A percentile compares a stretch with the other conserved stretches of the same genome.
Evolutionary conservation across 1,284 basidiomycete genomes (phyloP).

Genomic region (Ustilago xerochloae): DNA sequence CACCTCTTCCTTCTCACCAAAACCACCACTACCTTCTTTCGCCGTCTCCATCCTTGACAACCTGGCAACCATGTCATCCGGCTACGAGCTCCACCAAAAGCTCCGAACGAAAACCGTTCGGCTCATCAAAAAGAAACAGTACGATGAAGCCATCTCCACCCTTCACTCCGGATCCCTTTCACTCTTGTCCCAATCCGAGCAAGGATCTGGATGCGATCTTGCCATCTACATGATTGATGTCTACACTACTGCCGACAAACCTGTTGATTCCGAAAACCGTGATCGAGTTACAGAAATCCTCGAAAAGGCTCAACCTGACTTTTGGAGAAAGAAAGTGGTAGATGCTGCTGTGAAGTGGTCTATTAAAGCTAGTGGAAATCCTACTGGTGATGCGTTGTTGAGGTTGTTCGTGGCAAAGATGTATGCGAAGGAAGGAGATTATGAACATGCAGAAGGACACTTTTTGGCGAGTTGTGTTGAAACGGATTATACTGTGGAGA

Average conservation of each 20-base stretch:
- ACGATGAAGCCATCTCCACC: conserved; percentile 58
- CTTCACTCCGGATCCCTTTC: conserved; percentile 57
- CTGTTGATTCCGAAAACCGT: conserved; percentile 44
- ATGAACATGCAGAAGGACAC: conserved; percentile 54
- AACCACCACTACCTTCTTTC: background rate
- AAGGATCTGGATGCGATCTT: conserved; percentile 66
- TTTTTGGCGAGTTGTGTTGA: conserved; percentile 48
- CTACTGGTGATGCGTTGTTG: conserved; percentile 58
- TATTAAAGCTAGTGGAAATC: conserved; percentile 28
- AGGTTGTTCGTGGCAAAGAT: conserved; percentile 59
- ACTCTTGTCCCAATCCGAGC: conserved; percentile 59
- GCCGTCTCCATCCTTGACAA: background rate
- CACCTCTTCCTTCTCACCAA: background rate
- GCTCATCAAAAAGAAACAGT: conserved; percentile 65
- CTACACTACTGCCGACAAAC: conserved; percentile 44
- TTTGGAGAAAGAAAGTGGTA: conserved; percentile 65
- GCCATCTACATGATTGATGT: conserved; percentile 66
- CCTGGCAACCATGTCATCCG: conserved; percentile 35
- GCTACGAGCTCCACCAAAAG: conserved; percentile 67
- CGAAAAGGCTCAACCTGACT: conserved; percentile 51
- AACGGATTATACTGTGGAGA: conserved; percentile 29
- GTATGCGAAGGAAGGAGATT: conserved; percentile 40
- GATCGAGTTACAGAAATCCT: conserved; percentile 56
- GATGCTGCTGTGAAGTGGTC: conserved; percentile 65
- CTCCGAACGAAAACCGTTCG: conserved; percentile 66